Evolutionary conservation across 352 stramenopile genomes (phyloP), one percentile per base, ranked within the genome.

Genomic region (Phytopythium oedochilum): DNA sequence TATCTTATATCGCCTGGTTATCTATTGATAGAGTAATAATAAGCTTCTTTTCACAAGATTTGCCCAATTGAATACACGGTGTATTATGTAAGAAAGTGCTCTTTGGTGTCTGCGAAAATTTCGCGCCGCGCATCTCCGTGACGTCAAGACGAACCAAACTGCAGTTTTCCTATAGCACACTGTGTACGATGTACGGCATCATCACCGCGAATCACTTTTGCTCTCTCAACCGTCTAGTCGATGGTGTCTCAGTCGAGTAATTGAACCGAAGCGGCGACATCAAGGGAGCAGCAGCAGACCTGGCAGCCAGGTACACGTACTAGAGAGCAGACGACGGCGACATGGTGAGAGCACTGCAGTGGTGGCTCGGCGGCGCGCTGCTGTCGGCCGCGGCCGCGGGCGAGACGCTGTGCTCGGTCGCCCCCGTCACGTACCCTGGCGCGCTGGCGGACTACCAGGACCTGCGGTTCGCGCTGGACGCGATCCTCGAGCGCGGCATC

Each of bases 371-470:
- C 32, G 20, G n/a, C 23, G 31, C 32, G 48, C 48, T 55, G 31
- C 31, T 55, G 32, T 12, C 20, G 7, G 46, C 28, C 22, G 22
- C 22, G 7, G 32, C 15, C 15, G 47, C 29, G 2, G 38, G 25
- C 29, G 66, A 71, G 34, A 57, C 67, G 26, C 45, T 83, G 8
- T 83, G 73, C 45, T 80, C 71, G 9, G 60, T 73, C 15, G 11
- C 51, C 18, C 73, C 75, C 32, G 29, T n/a, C 22, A 68, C 71
- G 25, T 83, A 81, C 59, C 61, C 58, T 15, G 47, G 29, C 11
- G 75, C 75, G 28, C 71, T 68, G 50, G 53, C 55, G 0, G 46
- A 63, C 9, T 59, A 78, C 38, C 61, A 70, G 14, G 50, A 80
- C 15, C 55, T 82, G 14, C 53, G 61, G 17, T 64, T 60, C 18